Base-by-base conservation (phyloP, 176 grass and related monocot genomes). In the Paspalum vaginatum region DNA sequence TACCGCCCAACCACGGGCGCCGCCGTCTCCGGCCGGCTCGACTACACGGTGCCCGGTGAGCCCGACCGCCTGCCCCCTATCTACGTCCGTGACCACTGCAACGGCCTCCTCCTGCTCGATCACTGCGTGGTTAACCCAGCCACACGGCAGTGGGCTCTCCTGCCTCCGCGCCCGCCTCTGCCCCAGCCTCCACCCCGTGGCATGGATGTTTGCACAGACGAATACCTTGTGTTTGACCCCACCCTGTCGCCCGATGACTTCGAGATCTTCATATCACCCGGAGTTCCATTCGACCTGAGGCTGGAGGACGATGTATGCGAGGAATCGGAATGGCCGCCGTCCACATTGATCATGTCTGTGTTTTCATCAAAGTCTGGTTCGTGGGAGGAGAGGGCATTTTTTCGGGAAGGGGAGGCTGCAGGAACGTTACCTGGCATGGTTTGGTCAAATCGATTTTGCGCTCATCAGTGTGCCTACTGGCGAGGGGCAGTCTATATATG, bases 151-250 rank as follows among this genome's bases (percentile, higher is more conserved):
- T 68, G 65, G 65, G 20, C 20, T 3, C 9, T 22, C 42, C 22
- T 68, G 20, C 41, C 65, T 17, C 42, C 20, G 10, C 20, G 4
- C 20, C 65, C 65, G 9, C 16, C 57, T 0, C 4, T 7, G 32
- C 32, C 37, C 7, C 61, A 38, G 24, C 8, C 46, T n/a, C n/a
- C n/a, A n/a, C n/a, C n/a, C n/a, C n/a, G n/a, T n/a, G n/a, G n/a
- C n/a, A n/a, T n/a, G n/a, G n/a, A n/a, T n/a, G n/a, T n/a, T n/a
- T n/a, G n/a, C n/a, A n/a, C n/a, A n/a, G n/a, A n/a, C n/a, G n/a
- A n/a, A n/a, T n/a, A 51, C 75, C 75, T 78, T 2, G 45, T 78
- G 59, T 78, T 78, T 51, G 59, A 78, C 16, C 76, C 76, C 6
- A 78, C 46, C 60, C 25, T 50, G 11, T 78, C 75, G 18, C 75